phyloP scores from a whole-genome alignment of 139 green algal genomes.

The Yamagishiella unicocca region DNA sequence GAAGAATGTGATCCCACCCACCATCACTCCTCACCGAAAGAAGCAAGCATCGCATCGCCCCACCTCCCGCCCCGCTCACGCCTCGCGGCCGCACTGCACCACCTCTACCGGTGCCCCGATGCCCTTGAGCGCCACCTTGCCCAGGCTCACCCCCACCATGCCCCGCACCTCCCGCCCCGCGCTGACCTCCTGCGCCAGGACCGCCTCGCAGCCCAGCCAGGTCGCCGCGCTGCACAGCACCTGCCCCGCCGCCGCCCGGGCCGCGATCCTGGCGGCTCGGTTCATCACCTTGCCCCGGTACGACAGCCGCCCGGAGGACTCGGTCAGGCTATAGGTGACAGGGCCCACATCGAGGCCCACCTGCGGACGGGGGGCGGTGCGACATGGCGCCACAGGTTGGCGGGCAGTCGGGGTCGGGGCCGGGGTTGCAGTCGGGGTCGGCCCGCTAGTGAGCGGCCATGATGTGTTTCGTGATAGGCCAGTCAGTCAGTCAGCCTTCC shows the following conservation, averaged over 20 bases:
- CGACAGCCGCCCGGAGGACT: slow-evolving; percentile 22
- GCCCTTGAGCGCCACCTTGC: not conserved
- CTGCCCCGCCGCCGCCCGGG: not conserved
- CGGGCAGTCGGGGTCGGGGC: too few relatives aligned
- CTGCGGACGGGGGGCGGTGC: too few relatives aligned
- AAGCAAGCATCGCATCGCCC: too few relatives aligned
- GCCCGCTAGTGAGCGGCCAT: too few relatives aligned
- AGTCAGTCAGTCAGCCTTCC: too few relatives aligned
- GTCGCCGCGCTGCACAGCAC: slow-evolving; percentile 28
- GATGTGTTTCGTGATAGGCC: too few relatives aligned
- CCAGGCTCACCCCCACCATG: not conserved
- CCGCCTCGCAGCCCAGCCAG: too few relatives aligned
- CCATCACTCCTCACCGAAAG: too few relatives aligned
- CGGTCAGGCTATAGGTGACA: slow-evolving; percentile 16
- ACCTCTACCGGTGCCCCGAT: not conserved
- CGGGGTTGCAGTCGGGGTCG: too few relatives aligned
- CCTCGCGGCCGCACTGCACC: not conserved
- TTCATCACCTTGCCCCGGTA: slow-evolving; percentile 37
- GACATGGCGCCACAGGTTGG: too few relatives aligned
- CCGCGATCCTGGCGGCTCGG: slow-evolving; percentile 35
- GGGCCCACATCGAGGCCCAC: slow-evolving; percentile 32
- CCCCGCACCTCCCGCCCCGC: not conserved
- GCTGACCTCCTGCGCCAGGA: not conserved
- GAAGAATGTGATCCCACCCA: too few relatives aligned
- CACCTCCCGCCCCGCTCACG: not conserved